Base-by-base conservation (phyloP, 2,329 filamentous ascomycete genomes). In the Pseudogymnoascus sp. region DNA sequence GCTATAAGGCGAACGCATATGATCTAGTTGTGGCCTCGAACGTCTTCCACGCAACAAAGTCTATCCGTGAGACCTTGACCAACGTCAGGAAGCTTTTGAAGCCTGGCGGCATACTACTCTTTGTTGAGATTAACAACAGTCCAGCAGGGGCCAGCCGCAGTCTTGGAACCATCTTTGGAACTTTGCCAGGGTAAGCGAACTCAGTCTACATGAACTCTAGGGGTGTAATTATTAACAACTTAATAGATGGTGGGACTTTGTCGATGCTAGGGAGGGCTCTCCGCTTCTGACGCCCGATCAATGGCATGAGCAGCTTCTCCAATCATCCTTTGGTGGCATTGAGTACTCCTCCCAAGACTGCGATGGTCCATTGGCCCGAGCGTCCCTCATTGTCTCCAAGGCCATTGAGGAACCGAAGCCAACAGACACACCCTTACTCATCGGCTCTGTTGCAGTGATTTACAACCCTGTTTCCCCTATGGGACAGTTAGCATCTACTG, bases 1-100 rank as follows among this genome's bases (percentile, higher is more conserved):
- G 74, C 12, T 75, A 73, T 39, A 68, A 70, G 22, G 67, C 63
- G 1, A 61, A 62, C 1, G 7, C 18, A 11, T 75, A 63, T 61
- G 67, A 69, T 39, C 22, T 69, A 15, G 63, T 69, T 22, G 18
- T 69, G 18, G 66, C 68, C 3, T 22, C 64, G 3, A 69, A 69
- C 38, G 67, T 68, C n/a, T 38, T 69, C 15, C 68, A 69, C 59
- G 66, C 67, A 2, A 69, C 67, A 15, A 43, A 60, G 22, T 60
- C 30, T 6, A 20, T 69, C 2, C 9, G 28, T 9, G 47, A 61
- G 6, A 64, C 68, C 0, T 41, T 69, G 5, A 43, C 12, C 6
- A 66, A 69, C 50, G 57, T 65, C 8, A 62, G 62, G 6, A 66
- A 62, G 28, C 53, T 69, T 3, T 61, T 69, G 1, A 58, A 62